Percentiles rank a stretch among this genome's conserved stretches.
Evolutionary conservation across 768 basidiomycete genomes (phyloP).

Genomic region (Phaeotremella skinneri): DNA sequence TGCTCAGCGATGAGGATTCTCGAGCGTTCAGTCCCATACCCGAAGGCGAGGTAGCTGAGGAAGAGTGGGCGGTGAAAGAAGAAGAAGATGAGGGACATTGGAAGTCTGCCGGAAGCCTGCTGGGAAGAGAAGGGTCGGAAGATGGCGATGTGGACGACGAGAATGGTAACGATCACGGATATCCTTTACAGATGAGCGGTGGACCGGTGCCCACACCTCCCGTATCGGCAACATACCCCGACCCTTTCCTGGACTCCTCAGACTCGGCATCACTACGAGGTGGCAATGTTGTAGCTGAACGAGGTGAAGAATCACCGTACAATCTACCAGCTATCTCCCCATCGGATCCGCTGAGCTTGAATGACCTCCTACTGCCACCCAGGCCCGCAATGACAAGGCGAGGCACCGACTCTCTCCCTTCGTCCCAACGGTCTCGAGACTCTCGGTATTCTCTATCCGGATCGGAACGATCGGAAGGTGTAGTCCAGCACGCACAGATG

Average conservation of each 20-base stretch:
- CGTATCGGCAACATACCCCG: slow-evolving; percentile 47
- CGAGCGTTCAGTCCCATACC: slow-evolving; percentile 2
- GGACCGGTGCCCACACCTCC: slow-evolving; percentile 33
- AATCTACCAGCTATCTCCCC: slow-evolving; percentile 54
- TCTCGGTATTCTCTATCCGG: slow-evolving; percentile 1
- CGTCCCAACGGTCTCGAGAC: neutral
- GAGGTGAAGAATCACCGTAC: slow-evolving; percentile 51
- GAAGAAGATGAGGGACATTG: slow-evolving; percentile 21
- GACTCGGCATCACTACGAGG: too few relatives aligned
- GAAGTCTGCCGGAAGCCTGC: slow-evolving; percentile 27
- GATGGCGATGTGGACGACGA: slow-evolving; percentile 18
- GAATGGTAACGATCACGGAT: slow-evolving; percentile 46
- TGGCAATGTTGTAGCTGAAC: too few relatives aligned
- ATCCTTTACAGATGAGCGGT: slow-evolving; percentile 35
- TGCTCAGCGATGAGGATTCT: slow-evolving; percentile 50
- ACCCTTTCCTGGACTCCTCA: slow-evolving; percentile 51
- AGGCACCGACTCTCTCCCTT: neutral
- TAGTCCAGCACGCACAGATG: slow-evolving; percentile 20
- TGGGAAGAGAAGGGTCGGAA: slow-evolving; percentile 13
- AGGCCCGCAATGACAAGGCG: neutral
- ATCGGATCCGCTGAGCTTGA: slow-evolving; percentile 61
- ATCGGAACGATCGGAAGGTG: slow-evolving; percentile 23
- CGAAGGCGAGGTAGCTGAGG: slow-evolving; percentile 44
- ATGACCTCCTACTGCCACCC: slow-evolving; percentile 45
- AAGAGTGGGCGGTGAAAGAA: slow-evolving; percentile 20